These are phyloP conservation scores for Trichoderma brevicompactum DNA, from an alignment of 2,329 filamentous ascomycete species.

Conservation along the genomic window DNA sequence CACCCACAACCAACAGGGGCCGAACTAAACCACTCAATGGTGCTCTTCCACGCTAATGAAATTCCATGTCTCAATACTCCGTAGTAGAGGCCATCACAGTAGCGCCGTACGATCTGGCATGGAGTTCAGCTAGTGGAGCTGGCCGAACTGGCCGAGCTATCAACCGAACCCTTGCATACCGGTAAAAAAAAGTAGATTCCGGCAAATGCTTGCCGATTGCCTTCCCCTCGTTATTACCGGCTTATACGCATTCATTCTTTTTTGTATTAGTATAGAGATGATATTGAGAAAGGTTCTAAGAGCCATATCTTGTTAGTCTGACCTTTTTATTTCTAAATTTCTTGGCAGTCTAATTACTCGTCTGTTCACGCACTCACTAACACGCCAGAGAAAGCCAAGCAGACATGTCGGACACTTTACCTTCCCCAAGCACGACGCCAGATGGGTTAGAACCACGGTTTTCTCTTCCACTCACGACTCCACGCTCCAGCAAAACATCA, in stretches of 20 bases:
- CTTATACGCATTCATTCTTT: background rate
- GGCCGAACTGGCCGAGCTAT: slow-evolving; percentile 4
- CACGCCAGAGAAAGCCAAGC: too few relatives aligned
- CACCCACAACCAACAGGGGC: background rate
- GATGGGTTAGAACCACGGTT: slow-evolving; percentile 17
- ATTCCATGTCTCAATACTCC: background rate
- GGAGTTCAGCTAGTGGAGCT: background rate
- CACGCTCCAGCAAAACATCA: slow-evolving; percentile 11
- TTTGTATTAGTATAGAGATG: background rate
- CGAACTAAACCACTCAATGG: background rate
- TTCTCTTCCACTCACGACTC: slow-evolving; percentile 7
- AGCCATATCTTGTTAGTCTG: background rate
- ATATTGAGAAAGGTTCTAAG: background rate
- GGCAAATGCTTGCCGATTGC: background rate
- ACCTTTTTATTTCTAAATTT: background rate
- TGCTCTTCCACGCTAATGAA: background rate
- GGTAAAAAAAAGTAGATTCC: background rate
- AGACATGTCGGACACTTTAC: background rate
- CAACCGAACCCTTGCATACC: slow-evolving; percentile 1
- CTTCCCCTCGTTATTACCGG: background rate
- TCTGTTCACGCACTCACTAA: background rate
- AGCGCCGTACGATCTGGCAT: background rate
- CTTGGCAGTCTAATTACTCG: background rate
- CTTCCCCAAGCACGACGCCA: slow-evolving; percentile 3
- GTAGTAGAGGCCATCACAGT: too few relatives aligned